These are phyloP conservation scores for Pythium rishiriense DNA, from an alignment of 352 stramenopile species.

Conservation along the genomic window DNA sequence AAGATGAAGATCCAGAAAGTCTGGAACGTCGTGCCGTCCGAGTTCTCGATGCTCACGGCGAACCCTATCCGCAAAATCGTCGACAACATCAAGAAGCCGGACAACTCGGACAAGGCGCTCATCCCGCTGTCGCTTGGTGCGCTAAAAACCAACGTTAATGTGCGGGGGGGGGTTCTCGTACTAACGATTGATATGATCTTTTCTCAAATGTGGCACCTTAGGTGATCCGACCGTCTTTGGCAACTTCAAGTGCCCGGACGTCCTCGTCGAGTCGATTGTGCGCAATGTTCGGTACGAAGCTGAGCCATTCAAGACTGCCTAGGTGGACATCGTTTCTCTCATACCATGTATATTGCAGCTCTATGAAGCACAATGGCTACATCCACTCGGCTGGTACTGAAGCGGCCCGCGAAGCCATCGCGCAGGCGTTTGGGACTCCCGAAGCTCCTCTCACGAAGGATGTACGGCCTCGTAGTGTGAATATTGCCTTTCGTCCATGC, in stretches of 20 bases:
- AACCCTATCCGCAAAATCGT: constrained; percentile 96
- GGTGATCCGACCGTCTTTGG: constrained; percentile 93
- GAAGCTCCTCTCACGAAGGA: constrained; percentile 75
- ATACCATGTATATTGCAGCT: constrained; percentile 30
- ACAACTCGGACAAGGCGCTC: constrained; percentile 86
- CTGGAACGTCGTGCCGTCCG: constrained; percentile 69
- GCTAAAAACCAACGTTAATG: constrained; percentile 10
- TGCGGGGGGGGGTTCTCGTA: neutral
- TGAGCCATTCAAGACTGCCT: neutral
- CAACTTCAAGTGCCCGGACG: constrained; percentile 90
- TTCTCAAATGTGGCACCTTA: constrained; percentile 16
- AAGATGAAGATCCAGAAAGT: constrained; percentile 51
- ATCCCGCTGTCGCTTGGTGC: constrained; percentile 92
- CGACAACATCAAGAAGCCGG: constrained; percentile 92
- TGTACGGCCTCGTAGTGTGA: constrained; percentile 17
- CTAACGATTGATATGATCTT: neutral
- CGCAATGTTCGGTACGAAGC: constrained; percentile 52
- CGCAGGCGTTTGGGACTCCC: constrained; percentile 67
- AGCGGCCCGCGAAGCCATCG: constrained; percentile 87
- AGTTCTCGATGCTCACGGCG: constrained; percentile 62
- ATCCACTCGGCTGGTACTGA: constrained; percentile 90
- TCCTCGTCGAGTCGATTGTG: constrained; percentile 79
- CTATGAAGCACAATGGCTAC: constrained; percentile 91
- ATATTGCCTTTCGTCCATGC: neutral
- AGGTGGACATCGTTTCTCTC: neutral